phyloP scores from a whole-genome alignment of 1,139 yeast genomes.

The Candida anutae region DNA sequence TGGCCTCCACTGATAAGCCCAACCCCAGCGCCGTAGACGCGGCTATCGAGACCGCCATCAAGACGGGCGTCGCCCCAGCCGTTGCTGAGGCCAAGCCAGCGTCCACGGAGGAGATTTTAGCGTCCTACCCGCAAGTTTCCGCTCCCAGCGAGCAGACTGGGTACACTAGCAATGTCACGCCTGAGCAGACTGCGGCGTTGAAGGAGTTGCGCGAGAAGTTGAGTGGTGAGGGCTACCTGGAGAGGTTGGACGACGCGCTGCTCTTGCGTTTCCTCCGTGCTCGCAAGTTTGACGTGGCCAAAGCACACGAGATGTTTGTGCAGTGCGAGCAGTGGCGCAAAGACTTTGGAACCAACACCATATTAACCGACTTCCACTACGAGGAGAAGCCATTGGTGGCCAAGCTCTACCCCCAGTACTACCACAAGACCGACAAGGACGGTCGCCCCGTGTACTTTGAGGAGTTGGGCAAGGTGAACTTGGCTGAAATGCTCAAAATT shows the following conservation, averaged over 20 bases:
- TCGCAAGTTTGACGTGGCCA: slow-evolving; percentile 78
- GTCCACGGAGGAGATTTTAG: slow-evolving; percentile 17
- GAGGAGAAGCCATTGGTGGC: slow-evolving; percentile 88
- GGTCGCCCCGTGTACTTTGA: slow-evolving; percentile 95
- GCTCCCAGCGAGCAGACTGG: slow-evolving; percentile 63
- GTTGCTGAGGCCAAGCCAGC: slow-evolving; percentile 6
- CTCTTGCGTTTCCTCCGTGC: slow-evolving; percentile 89
- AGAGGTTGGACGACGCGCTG: slow-evolving; percentile 84
- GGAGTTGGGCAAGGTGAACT: slow-evolving; percentile 85
- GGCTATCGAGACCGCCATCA: too few relatives aligned
- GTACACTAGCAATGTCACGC: slow-evolving; percentile 72
- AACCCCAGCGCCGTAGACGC: too few relatives aligned
- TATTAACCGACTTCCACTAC: slow-evolving; percentile 80
- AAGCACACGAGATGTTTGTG: slow-evolving; percentile 75
- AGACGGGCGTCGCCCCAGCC: too few relatives aligned
- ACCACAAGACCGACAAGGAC: slow-evolving; percentile 93
- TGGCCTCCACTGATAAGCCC: too few relatives aligned
- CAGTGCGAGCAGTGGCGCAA: slow-evolving; percentile 90
- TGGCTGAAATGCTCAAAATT: slow-evolving; percentile 84
- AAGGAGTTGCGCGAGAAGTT: slow-evolving; percentile 52
- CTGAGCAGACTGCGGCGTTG: slow-evolving; percentile 56
- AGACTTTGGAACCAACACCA: slow-evolving; percentile 80
- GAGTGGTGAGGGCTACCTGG: slow-evolving; percentile 55
- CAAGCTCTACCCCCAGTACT: slow-evolving; percentile 87
- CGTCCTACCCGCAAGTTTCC: slow-evolving; percentile 61